Percentiles rank a stretch among this genome's conserved stretches.
phyloP scores from a whole-genome alignment of 2,329 filamentous ascomycete species.

The Zopfia rhizophila region DNA sequence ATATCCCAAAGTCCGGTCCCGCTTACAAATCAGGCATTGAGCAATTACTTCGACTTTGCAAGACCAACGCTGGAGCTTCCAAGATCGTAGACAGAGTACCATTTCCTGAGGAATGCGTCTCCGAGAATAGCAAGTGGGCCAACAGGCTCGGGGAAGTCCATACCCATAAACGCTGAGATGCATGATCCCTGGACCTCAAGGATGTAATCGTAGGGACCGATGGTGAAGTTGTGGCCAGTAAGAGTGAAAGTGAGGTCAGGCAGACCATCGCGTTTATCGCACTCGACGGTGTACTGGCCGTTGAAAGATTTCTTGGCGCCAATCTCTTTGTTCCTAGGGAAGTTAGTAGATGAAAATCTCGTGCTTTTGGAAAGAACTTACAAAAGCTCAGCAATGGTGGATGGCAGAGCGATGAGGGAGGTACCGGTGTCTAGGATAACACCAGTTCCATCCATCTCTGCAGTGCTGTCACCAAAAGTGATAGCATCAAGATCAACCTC shows the following conservation, averaged over 20 bases:
- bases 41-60: conserved; percentile 77
- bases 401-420: conserved; percentile 94
- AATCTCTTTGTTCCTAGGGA: conserved; percentile 83
- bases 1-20: too few relatives aligned
- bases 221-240: conserved; percentile 91
- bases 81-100: conserved; percentile 97
- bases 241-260: conserved; percentile 94
- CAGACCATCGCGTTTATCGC: conserved; percentile 80
- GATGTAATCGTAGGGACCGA: conserved; percentile 90
- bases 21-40: too few relatives aligned
- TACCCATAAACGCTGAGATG: conserved; percentile 97
- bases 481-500: conserved; percentile 97
- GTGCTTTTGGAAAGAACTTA: conserved; percentile 49
- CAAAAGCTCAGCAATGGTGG: conserved; percentile 90
- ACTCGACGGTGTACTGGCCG: conserved; percentile 96
- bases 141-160: conserved; percentile 83
- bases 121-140: conserved; percentile 95
- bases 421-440: conserved; percentile 98
- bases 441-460: conserved; percentile 92
- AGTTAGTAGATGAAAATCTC: conserved; percentile 25
- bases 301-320: conserved; percentile 98
- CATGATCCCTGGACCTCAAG: conserved; percentile 94
- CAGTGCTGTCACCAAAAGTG: conserved; percentile 84
- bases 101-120: conserved; percentile 82
- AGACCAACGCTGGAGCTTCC: conserved; percentile 89